Base-by-base conservation (phyloP, 345 rosid species). In the Aquilaria yunnanensis region DNA sequence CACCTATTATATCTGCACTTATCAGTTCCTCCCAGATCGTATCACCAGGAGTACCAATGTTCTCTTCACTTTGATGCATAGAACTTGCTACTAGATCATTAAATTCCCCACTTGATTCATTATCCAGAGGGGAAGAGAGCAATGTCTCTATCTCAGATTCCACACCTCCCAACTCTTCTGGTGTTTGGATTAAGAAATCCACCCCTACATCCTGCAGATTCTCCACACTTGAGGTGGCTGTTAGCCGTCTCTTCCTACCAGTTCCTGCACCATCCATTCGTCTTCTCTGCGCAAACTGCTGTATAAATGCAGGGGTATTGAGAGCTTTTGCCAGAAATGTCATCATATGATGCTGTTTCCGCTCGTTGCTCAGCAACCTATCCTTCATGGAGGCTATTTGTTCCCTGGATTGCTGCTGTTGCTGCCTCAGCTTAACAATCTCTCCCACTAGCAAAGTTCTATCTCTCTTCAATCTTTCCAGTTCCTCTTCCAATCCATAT, bases 301-400 rank as follows among this genome's bases (percentile, higher is more conserved):
- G 81, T 49, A 88, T 41, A 61, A 86, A 79, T 41, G 73, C 63
- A 0, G 96, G 90, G 32, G 76, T 86, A 53, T 70, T 72, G 34
- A 90, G 72, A 2, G 87, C 83, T 70, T 81, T 90, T 0, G 96
- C 90, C 2, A 93, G 86, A 70, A 93, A 93, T 12, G 80, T 60
- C 90, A 82, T 74, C 72, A 83, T 85, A 37, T 88, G 95, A 32
- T 85, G 85, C 65, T 90, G 97, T 64, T 79, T 86, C 77, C 62
- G 82, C 77, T 86, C 96, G 9, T 90, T 80, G 56, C 61, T 32
- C 4, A 32, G 67, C 23, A 93, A 59, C 59, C 89, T 64, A 34
- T 72, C 71, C 75, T 84, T 89, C 89, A 90, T 79, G 1, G 76
- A 77, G 7, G 57, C 50, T 14, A 90, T 31, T 51, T 75, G 80